A percentile compares a stretch with the other conserved stretches of the same genome.
Conservation (phyloP, 2,329 filamentous ascomycete genomes). For the Fusarium irregulare region DNA sequence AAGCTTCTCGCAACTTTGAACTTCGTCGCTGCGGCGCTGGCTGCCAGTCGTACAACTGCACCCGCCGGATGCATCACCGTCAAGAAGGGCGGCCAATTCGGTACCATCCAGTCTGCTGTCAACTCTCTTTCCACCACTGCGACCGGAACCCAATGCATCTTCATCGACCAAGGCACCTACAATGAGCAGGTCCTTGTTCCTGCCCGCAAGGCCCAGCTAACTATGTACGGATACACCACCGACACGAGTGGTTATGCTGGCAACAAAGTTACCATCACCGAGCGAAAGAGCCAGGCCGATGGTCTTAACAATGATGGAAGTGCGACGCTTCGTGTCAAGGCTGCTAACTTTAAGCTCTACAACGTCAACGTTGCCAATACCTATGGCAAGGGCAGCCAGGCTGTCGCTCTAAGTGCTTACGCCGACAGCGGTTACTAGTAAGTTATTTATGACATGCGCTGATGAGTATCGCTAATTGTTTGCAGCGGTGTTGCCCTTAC, state of each 20-base stretch:
- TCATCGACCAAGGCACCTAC: conserved; percentile 73
- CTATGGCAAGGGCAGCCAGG: conserved; percentile 60
- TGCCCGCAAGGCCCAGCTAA: conserved; percentile 61
- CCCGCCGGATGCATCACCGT: conserved; percentile 65
- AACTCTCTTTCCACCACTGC: conserved; percentile 65
- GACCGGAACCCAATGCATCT: conserved; percentile 66
- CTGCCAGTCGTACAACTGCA: conserved; percentile 50
- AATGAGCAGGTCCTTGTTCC: conserved; percentile 60
- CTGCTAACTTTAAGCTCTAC: conserved; percentile 67
- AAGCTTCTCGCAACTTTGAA: conserved; percentile 31
- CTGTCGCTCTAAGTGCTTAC: conserved; percentile 59
- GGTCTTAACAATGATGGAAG: conserved; percentile 65
- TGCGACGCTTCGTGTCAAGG: conserved; percentile 58
- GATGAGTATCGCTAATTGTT: rapidly evolving
- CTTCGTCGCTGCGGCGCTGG: conserved; percentile 41
- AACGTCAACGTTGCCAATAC: conserved; percentile 67
- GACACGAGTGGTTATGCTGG: conserved; percentile 59
- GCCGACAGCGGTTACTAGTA: conserved; percentile 59
- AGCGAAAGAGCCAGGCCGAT: conserved; percentile 56
- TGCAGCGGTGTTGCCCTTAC: conserved; percentile 54
- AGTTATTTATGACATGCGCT: rapidly evolving
- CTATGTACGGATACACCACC: conserved; percentile 68
- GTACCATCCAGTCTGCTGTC: conserved; percentile 65
- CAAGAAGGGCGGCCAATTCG: conserved; percentile 52
- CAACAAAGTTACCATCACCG: conserved; percentile 68